phyloP scores from a whole-genome alignment of 75 land plant species.

The Azolla pinnata region DNA sequence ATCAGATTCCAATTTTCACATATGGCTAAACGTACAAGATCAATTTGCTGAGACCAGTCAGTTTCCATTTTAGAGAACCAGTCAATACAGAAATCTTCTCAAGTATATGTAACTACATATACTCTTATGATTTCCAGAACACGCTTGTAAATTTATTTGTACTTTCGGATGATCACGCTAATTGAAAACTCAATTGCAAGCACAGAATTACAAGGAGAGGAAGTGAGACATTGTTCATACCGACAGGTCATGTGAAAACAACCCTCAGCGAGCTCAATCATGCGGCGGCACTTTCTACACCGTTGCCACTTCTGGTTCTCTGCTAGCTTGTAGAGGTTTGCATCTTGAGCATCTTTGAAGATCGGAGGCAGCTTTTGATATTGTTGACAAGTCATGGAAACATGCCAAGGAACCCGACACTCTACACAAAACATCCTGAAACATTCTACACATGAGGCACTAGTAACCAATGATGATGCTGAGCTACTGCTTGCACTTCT shows the following conservation, averaged over 20 bases:
- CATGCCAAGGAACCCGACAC: constrained; percentile 91
- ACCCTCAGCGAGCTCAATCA: constrained; percentile 93
- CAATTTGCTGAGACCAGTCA: too few species aligned
- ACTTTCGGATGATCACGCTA: too few species aligned
- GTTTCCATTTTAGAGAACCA: too few species aligned
- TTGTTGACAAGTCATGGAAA: constrained; percentile 40
- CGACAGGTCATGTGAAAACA: constrained; percentile 96
- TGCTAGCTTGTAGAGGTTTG: constrained; percentile 58
- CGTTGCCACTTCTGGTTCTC: constrained; percentile 51
- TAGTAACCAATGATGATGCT: constrained; percentile 8
- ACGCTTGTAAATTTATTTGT: too few species aligned
- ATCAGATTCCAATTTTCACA: too few species aligned
- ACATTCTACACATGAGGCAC: constrained; percentile 56
- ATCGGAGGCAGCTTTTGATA: constrained; percentile 41
- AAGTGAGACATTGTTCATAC: too few species aligned
- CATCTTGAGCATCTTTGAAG: constrained; percentile 36
- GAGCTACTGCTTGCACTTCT: constrained; percentile 22
- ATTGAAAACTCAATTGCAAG: too few species aligned
- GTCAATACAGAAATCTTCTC: too few species aligned
- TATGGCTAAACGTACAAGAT: too few species aligned
- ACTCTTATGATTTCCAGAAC: too few species aligned
- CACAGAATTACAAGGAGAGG: too few species aligned
- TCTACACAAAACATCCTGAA: constrained; percentile 55
- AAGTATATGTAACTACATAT: too few species aligned
- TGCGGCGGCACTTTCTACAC: constrained; percentile 75